Evolutionary conservation across 1,284 basidiomycete species (phyloP).

Genomic region (Sporisorium scitamineum): DNA sequence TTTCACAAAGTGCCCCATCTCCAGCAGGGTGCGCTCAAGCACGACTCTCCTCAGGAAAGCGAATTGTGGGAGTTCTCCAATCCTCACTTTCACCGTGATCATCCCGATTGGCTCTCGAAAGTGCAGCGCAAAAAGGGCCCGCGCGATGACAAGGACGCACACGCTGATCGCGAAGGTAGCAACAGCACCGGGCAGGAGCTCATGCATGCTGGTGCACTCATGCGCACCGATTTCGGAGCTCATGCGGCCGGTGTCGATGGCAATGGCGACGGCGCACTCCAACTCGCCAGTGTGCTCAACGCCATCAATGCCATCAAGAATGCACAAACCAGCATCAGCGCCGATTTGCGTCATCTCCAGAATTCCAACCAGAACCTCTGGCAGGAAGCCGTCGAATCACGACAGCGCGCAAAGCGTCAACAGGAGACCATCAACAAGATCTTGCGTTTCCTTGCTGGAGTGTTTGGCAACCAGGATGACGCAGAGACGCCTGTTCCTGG

Average conservation of each 20-base stretch:
- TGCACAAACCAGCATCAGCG: slow-evolving; percentile 88
- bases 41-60: slow-evolving; percentile 73
- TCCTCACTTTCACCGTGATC: slow-evolving; percentile 86
- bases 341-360: slow-evolving; percentile 88
- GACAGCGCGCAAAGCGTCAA: slow-evolving; percentile 86
- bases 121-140: slow-evolving; percentile 78
- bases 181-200: slow-evolving; percentile 34
- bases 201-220: slow-evolving; percentile 50
- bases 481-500: slow-evolving; percentile 21
- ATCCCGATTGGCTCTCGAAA: slow-evolving; percentile 88
- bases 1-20: slow-evolving; percentile 78
- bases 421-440: slow-evolving; percentile 98
- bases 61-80: slow-evolving; percentile 96
- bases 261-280: slow-evolving; percentile 41
- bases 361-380: slow-evolving; percentile 88
- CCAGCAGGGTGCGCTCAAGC: slow-evolving; percentile 86
- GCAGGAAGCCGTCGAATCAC: slow-evolving; percentile 86
- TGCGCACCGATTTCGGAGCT: slow-evolving; percentile 48
- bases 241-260: slow-evolving; percentile 12
- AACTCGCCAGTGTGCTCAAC: slow-evolving; percentile 74
- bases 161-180: slow-evolving; percentile 23
- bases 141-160: slow-evolving; percentile 68
- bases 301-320: slow-evolving; percentile 89
- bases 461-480: slow-evolving; percentile 79
- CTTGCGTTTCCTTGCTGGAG: slow-evolving; percentile 89